Evolutionary conservation across 2,329 filamentous ascomycete genomes (phyloP), one percentile per base, ranked within the genome.

Genomic region (Emergomyces orientalis): DNA sequence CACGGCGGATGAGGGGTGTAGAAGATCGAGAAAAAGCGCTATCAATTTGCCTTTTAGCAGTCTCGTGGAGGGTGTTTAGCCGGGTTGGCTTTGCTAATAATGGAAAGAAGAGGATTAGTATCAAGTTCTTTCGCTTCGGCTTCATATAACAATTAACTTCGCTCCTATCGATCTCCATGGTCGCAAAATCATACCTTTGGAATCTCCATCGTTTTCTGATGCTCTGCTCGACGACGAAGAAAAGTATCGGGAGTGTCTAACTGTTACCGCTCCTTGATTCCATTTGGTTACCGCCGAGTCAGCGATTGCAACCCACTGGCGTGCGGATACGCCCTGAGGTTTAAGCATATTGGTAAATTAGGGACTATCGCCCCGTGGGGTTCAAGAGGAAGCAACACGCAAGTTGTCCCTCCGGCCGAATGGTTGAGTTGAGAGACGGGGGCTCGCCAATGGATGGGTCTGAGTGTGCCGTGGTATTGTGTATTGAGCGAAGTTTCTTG

Each of bases 331-430:
- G 27, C 19, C 41, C 8, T 62, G 51, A 11, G 51, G 47, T 34
- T 57, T 62, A 27, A 62, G 57, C 60, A 62, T 62, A 25, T 49
- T 62, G 11, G n/a, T 25, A 34, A 34, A 43, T 43, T 58, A 19
- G 22, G 25, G 6, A 41, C n/a, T 39, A 60, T 60, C 30, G 45
- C 59, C 45, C 30, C 17, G 45, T 52, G 47, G 45, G 19, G n/a
- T 51, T 22, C 45, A 39, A 30, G 11, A 34, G 5, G 45, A 52
- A 39, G 45, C 8, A 34, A 32, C 25, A 32, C 41, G 2, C 25
- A 59, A 45, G 25, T 41, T n/a, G 8, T 7, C 27, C 56, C 41
- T 13, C 41, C 34, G 25, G 41, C 27, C 25, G 32, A 59, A 47
- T 27, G 19, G 17, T 6, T 32, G 41, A 34, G 41, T 27, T 47